Conservation (phyloP, 192 early-diverging fungal genomes). For the Backusella luteola region DNA sequence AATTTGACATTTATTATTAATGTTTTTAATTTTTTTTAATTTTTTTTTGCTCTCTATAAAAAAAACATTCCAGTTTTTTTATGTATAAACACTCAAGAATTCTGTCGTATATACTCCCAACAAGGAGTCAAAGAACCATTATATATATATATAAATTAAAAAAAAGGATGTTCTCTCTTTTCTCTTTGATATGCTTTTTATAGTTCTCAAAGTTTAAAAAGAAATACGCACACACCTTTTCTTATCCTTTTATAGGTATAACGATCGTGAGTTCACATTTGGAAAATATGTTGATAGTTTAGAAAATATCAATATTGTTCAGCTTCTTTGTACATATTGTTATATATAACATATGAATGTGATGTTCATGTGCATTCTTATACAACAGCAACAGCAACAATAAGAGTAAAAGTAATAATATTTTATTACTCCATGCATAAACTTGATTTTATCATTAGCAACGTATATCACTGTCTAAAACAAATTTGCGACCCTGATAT, state of each 20-base stretch:
- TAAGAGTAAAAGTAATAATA: too few relatives aligned
- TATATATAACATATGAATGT: background rate
- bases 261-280: background rate
- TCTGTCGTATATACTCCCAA: background rate
- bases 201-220: too few relatives aligned
- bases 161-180: background rate
- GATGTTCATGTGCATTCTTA: too few relatives aligned
- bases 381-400: too few relatives aligned
- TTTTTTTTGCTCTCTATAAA: background rate
- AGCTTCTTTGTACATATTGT: background rate
- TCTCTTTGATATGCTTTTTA: background rate
- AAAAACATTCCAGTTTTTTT: background rate
- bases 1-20: background rate
- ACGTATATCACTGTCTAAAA: background rate
- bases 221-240: background rate
- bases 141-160: background rate
- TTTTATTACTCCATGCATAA: background rate
- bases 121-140: background rate
- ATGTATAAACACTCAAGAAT: background rate
- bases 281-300: background rate
- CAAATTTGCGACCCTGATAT: background rate
- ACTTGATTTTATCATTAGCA: background rate
- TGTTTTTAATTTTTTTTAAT: too few relatives aligned
- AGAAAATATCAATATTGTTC: background rate
- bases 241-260: background rate